These are phyloP conservation scores for Phytophthora cryptogea DNA, from an alignment of 352 stramenopile genomes.

Conservation along the genomic window DNA sequence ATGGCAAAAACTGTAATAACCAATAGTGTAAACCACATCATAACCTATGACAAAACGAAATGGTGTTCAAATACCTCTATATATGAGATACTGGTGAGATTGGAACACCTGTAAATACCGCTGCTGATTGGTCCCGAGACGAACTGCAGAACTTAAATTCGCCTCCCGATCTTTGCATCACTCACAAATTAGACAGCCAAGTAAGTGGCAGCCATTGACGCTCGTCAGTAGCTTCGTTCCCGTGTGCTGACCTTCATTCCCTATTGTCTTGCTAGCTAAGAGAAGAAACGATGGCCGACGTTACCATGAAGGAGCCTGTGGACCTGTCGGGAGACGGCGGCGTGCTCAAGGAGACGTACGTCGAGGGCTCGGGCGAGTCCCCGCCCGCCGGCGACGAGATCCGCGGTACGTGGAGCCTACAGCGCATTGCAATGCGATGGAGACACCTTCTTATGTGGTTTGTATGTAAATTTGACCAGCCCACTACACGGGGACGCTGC, in stretches of 20 bases:
- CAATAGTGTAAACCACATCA: not conserved
- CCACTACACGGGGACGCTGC: slow-evolving; percentile 95
- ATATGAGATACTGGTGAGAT: not conserved
- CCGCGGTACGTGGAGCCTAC: slow-evolving; percentile 46
- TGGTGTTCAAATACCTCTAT: not conserved
- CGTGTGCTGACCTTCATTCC: not conserved
- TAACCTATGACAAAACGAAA: not conserved
- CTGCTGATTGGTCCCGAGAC: too few relatives aligned
- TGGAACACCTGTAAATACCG: not conserved
- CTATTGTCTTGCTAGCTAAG: slow-evolving; percentile 1
- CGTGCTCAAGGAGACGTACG: slow-evolving; percentile 92
- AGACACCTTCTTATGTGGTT: slow-evolving; percentile 2
- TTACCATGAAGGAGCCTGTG: slow-evolving; percentile 44
- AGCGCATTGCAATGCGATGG: not conserved
- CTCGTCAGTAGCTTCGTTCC: not conserved
- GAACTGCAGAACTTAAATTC: not conserved
- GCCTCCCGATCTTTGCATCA: slow-evolving; percentile 24
- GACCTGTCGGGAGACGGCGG: slow-evolving; percentile 90
- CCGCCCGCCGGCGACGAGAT: slow-evolving; percentile 84
- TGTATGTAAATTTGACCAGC: slow-evolving; percentile 42
- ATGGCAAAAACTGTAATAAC: not conserved
- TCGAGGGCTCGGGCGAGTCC: slow-evolving; percentile 85
- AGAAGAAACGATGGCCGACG: slow-evolving; percentile 41
- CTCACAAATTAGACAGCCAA: slow-evolving; percentile 25
- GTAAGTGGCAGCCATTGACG: not conserved